Evolutionary conservation across 805 yeast species (phyloP), one percentile per base, ranked within the genome.

Genomic region (Blastobotrys terrestris): DNA sequence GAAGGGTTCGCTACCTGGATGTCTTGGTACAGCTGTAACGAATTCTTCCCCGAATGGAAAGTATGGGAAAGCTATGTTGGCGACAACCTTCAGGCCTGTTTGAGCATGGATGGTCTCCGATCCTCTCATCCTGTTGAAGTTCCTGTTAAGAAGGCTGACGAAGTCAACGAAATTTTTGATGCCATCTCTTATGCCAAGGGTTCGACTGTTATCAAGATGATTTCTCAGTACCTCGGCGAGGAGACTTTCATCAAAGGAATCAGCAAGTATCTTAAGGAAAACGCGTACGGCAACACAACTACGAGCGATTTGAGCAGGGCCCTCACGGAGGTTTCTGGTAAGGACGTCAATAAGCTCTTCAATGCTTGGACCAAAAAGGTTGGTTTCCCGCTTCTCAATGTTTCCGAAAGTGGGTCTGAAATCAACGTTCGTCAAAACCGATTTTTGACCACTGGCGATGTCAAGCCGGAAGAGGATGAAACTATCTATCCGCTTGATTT

Each of bases 1-100:
- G 95, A 87, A 70, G 94, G 95, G 13, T 87, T 87, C 70, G 96
- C 95, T 15, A 87, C 96, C 22, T 87, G 87, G 83, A 85, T 85
- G 64, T 87, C 89, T 2, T 84, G 78, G 76, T 71, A 77, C 51
- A 83, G 90, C 15, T 84, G 84, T 50, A 83, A 85, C 63, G 68
- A 77, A 58, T 76, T 86, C 60, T 81, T 78, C 67, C 95, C 95
- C 11, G 87, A 84, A 56, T 87, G 95, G 95, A 82, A 85, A 61
- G 83, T 84, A 16, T 85, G 85, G 71, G 77, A 87, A 69, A 79
- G 82, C 50, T 89, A 87, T 63, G 94, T 88, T 40, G 77, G 86
- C 15, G 91, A 83, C 61, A 78, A 84, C 58, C 79, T 86, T 63
- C 92, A 85, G 70, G 76, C 77, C 58, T 95, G 95, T 26, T 76